phyloP scores from a whole-genome alignment of 1,284 basidiomycete species.

The Tetrapyrgos nigripes region DNA sequence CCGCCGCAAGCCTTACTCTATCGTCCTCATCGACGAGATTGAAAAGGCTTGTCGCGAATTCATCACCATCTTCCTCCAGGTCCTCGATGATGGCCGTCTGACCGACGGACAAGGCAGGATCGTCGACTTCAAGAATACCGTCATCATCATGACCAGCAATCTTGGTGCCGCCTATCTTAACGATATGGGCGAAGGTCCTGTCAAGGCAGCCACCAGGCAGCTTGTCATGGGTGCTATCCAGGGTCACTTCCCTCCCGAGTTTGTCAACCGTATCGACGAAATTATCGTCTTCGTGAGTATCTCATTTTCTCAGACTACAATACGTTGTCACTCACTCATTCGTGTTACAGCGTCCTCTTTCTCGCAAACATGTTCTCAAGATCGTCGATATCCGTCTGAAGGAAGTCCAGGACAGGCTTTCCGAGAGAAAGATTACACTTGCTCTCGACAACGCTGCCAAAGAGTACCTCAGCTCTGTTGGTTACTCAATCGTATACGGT shows the following conservation, averaged over 20 bases:
- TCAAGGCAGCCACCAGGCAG: conserved; percentile 66
- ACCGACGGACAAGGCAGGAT: conserved; percentile 88
- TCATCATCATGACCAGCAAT: conserved; percentile 96
- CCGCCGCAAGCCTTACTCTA: conserved; percentile 85
- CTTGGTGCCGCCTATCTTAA: conserved; percentile 82
- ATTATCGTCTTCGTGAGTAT: conserved; percentile 85
- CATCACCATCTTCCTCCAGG: conserved; percentile 91
- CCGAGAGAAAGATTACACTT: conserved; percentile 81
- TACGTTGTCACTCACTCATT: conserved; percentile 27
- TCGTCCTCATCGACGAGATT: conserved; percentile 85
- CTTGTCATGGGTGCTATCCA: conserved; percentile 84
- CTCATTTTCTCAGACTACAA: conserved; percentile 6
- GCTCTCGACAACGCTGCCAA: conserved; percentile 81
- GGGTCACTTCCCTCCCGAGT: conserved; percentile 90
- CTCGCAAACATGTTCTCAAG: conserved; percentile 75
- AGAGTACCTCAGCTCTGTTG: conserved; percentile 83
- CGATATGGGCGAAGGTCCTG: conserved; percentile 77
- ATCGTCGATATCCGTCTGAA: conserved; percentile 87
- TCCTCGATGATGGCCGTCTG: conserved; percentile 94
- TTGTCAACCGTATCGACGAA: conserved; percentile 92
- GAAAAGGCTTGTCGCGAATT: conserved; percentile 94
- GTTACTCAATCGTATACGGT: conserved; percentile 88
- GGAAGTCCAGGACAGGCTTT: conserved; percentile 79
- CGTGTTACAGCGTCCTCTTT: conserved; percentile 71
- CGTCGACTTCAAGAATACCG: conserved; percentile 83